These are phyloP conservation scores for Schwanniomyces sp. DNA, from an alignment of 805 yeast genomes.

Conservation along the genomic window DNA sequence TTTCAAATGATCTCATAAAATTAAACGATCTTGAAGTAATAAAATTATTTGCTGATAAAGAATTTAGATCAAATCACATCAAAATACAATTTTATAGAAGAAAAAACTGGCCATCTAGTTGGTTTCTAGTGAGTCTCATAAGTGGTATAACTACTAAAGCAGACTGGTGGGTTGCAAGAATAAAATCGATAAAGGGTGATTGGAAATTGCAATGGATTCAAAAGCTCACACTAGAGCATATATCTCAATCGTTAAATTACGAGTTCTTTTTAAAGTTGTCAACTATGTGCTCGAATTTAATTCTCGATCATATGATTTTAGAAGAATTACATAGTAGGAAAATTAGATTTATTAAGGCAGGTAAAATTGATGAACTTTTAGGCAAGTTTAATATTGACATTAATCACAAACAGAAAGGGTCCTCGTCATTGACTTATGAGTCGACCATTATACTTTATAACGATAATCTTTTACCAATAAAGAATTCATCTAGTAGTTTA, in stretches of 20 bases:
- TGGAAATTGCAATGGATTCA: constrained; percentile 58
- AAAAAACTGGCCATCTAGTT: constrained; percentile 56
- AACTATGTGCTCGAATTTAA: constrained; percentile 44
- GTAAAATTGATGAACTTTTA: constrained; percentile 15
- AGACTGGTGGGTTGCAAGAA: constrained; percentile 55
- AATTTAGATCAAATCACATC: constrained; percentile 11
- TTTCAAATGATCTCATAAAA: constrained; percentile 52
- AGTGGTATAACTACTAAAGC: constrained; percentile 35
- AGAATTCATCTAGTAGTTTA: constrained; percentile 32
- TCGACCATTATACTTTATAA: constrained; percentile 24
- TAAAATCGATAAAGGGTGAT: constrained; percentile 49
- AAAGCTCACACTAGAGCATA: constrained; percentile 14
- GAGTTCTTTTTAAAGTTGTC: constrained; percentile 40
- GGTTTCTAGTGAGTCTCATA: constrained; percentile 49
- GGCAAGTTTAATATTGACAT: constrained; percentile 11
- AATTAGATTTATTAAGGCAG: constrained; percentile 34
- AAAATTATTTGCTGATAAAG: constrained; percentile 31
- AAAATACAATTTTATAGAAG: constrained; percentile 43
- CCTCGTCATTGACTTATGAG: constrained; percentile 16
- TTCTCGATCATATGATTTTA: constrained; percentile 52
- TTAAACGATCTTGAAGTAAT: constrained; percentile 48
- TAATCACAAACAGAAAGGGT: constrained; percentile 3
- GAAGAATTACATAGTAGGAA: constrained; percentile 46
- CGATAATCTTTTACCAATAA: constrained; percentile 29
- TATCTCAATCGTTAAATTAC: constrained; percentile 19